A percentile compares a stretch with the other conserved stretches of the same genome.
These are phyloP conservation scores for Paraconiothyrium sp. DNA, from an alignment of 2,329 filamentous ascomycete genomes.

Conservation along the genomic window DNA sequence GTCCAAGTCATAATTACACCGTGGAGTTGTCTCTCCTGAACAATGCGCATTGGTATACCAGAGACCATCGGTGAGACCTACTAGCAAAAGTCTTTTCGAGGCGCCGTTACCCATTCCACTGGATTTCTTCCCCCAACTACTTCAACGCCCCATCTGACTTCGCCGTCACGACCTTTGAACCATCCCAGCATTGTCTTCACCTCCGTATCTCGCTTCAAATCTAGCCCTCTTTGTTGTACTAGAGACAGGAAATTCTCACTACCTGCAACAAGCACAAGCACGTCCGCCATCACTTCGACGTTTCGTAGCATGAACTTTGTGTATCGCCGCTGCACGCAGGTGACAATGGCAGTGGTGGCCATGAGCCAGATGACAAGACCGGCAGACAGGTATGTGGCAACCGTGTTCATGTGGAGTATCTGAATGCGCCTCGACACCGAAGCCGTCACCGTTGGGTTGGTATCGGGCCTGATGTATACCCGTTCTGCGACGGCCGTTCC, in stretches of 20 bases:
- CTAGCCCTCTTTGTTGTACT: slow-evolving; percentile 25
- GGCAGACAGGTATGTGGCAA: slow-evolving; percentile 29
- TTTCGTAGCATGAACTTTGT: slow-evolving; percentile 27
- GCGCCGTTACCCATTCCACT: slow-evolving; percentile 28
- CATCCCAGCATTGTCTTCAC: slow-evolving; percentile 30
- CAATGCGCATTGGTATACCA: neutral
- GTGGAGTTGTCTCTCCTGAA: neutral
- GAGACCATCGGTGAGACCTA: neutral
- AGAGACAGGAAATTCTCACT: slow-evolving; percentile 34
- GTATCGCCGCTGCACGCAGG: slow-evolving; percentile 29
- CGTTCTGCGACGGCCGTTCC: slow-evolving; percentile 13
- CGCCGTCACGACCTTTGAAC: slow-evolving; percentile 30
- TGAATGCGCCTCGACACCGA: slow-evolving; percentile 25
- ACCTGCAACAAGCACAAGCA: slow-evolving; percentile 34
- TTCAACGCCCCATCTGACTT: slow-evolving; percentile 35
- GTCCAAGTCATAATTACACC: neutral
- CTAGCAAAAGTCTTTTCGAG: neutral
- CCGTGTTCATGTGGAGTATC: slow-evolving; percentile 30
- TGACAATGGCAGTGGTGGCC: slow-evolving; percentile 25
- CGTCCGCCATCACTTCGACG: slow-evolving; percentile 35
- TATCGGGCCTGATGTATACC: slow-evolving; percentile 19
- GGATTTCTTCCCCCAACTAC: slow-evolving; percentile 30
- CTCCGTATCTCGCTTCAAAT: slow-evolving; percentile 23
- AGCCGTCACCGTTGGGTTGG: slow-evolving; percentile 22
- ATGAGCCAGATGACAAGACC: slow-evolving; percentile 35